Evolutionary conservation across 1,284 basidiomycete genomes (phyloP).

Genomic region (Malassezia japonica): DNA sequence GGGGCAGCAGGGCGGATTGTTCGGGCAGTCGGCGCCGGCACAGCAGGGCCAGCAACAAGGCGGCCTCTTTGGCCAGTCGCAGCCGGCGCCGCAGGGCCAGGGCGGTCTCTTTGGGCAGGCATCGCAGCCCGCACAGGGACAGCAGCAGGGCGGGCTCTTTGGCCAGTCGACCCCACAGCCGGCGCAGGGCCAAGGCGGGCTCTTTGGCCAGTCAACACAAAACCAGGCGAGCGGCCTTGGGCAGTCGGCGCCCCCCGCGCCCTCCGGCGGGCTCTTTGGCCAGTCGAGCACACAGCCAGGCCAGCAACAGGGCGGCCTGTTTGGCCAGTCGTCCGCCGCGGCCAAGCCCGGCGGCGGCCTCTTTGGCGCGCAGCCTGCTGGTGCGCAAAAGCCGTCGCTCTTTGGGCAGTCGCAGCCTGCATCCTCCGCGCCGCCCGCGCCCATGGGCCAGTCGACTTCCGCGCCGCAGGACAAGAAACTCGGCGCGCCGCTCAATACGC

Average conservation of each 20-base stretch:
- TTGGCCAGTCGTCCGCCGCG: neutral
- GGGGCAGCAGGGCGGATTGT: neutral
- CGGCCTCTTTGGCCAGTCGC: conserved; percentile 5
- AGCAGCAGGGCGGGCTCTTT: neutral
- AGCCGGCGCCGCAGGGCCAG: neutral
- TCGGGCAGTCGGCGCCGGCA: no score
- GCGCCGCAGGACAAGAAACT: conserved; percentile 30
- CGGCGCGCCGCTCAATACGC: conserved; percentile 24
- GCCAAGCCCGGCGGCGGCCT: neutral
- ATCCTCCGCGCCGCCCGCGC: neutral
- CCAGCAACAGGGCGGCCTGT: neutral
- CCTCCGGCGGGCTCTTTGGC: neutral
- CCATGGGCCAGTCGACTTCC: neutral
- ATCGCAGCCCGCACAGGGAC: neutral
- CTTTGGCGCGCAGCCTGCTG: conserved; percentile 1
- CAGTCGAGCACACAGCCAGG: no score
- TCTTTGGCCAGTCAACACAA: neutral
- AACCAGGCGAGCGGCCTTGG: neutral
- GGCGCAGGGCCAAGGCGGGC: neutral
- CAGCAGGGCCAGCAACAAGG: neutral
- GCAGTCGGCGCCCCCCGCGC: no score
- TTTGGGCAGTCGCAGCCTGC: neutral
- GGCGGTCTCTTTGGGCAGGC: conserved; percentile 1
- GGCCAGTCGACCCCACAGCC: no score
- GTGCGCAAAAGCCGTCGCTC: neutral